A percentile compares a stretch with the other conserved stretches of the same genome.
Evolutionary conservation across 129 eudicot genomes (phyloP).

Genomic region (Sambucus nigra): DNA sequence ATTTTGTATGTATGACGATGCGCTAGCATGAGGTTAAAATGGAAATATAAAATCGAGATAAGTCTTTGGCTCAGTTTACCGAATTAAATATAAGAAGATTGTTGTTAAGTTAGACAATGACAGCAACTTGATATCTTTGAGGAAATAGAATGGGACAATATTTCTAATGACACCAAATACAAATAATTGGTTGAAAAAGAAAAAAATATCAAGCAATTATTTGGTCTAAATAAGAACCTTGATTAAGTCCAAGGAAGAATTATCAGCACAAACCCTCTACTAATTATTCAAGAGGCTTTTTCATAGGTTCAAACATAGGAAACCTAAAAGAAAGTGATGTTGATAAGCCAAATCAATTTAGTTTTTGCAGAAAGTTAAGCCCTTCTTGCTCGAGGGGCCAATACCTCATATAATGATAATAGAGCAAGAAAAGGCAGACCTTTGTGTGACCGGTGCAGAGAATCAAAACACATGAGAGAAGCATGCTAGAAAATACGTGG

Average conservation of each 20-base stretch:
- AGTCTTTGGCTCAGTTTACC: too few relatives aligned
- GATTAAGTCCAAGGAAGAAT: slow-evolving; percentile 7
- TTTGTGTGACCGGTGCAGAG: not conserved
- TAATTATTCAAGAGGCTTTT: slow-evolving; percentile 4
- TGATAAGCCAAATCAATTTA: not conserved
- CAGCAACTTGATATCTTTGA: slow-evolving; percentile 8
- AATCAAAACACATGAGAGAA: not conserved
- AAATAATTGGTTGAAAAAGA: not conserved
- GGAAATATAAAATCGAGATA: too few relatives aligned
- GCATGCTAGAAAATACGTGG: not conserved
- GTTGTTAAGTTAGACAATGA: not conserved
- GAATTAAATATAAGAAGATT: too few relatives aligned
- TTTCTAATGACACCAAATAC: not conserved
- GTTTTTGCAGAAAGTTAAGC: not conserved
- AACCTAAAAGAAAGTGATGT: not conserved
- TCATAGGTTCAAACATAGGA: slow-evolving; percentile 4
- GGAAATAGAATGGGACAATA: not conserved
- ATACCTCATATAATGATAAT: not conserved
- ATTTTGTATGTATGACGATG: too few relatives aligned
- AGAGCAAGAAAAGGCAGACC: slow-evolving; percentile 1
- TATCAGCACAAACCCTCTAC: not conserved
- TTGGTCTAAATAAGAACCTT: not conserved
- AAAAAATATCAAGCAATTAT: not conserved
- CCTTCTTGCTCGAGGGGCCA: not conserved
- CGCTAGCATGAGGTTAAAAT: too few relatives aligned